phyloP scores from a whole-genome alignment of 2,329 filamentous ascomycete genomes.

The Neofusicoccum kwambonambiense region DNA sequence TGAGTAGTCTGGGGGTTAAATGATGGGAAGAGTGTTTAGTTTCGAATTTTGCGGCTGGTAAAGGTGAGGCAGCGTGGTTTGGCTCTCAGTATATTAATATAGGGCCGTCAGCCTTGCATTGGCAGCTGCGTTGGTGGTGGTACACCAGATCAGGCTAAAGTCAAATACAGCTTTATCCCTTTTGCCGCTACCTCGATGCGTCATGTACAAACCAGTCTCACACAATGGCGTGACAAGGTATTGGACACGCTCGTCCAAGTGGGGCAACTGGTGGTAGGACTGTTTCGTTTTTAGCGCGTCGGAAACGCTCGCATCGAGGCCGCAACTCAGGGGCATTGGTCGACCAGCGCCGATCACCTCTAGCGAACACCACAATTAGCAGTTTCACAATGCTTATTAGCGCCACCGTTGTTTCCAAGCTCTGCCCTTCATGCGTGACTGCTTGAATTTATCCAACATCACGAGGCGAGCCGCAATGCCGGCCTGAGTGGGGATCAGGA shows the following conservation, averaged over 20 bases:
- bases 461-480: neutral
- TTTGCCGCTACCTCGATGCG: neutral
- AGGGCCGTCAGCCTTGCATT: too few relatives aligned
- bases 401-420: neutral
- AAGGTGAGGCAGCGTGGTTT: too few relatives aligned
- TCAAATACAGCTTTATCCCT: neutral
- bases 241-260: neutral
- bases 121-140: neutral
- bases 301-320: neutral
- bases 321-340: neutral
- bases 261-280: neutral
- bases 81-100: too few relatives aligned
- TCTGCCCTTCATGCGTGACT: neutral
- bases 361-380: neutral
- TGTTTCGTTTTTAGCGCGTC: conserved; percentile 2
- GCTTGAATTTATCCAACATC: neutral
- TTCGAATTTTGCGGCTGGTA: neutral
- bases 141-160: neutral
- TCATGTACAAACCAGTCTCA: neutral
- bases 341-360: neutral
- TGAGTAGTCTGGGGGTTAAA: neutral
- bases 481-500: neutral
- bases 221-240: neutral
- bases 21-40: neutral
- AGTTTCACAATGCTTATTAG: conserved; percentile 7